Percentiles rank a stretch among this genome's conserved stretches.
These are phyloP conservation scores for Fusarium sublunatum DNA, from an alignment of 2,329 filamentous ascomycete genomes.

Conservation along the genomic window DNA sequence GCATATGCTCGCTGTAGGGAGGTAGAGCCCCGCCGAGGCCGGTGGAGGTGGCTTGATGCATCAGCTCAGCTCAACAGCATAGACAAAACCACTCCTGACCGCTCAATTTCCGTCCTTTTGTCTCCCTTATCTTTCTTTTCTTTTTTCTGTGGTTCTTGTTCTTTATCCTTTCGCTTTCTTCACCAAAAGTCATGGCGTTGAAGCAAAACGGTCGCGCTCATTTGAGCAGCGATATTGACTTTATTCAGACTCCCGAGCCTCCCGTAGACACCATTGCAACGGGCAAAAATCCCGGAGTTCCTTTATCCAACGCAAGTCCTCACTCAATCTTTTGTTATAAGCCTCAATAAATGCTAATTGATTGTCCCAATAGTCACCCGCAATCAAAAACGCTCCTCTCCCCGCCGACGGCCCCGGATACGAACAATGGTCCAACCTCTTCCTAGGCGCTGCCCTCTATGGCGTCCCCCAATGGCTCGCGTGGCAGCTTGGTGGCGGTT, in stretches of 20 bases:
- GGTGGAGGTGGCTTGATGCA: slow-evolving; percentile 35
- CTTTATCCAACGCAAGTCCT: slow-evolving; percentile 29
- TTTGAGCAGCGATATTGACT: slow-evolving; percentile 38
- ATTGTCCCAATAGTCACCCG: slow-evolving; percentile 71
- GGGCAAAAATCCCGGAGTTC: slow-evolving; percentile 33
- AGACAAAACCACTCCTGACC: slow-evolving; percentile 26
- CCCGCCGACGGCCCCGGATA: slow-evolving; percentile 85
- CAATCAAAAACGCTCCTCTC: slow-evolving; percentile 91
- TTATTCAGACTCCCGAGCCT: slow-evolving; percentile 38
- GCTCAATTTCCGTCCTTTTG: slow-evolving; percentile 20
- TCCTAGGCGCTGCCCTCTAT: slow-evolving; percentile 75
- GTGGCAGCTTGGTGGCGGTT: slow-evolving; percentile 83
- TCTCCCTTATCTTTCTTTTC: not conserved
- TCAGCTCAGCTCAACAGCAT: not conserved
- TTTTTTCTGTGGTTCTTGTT: not conserved
- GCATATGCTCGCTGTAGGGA: not conserved
- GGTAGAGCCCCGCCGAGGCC: slow-evolving; percentile 25
- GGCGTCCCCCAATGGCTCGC: slow-evolving; percentile 80
- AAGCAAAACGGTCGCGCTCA: slow-evolving; percentile 38
- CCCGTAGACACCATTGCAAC: slow-evolving; percentile 30
- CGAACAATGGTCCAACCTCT: slow-evolving; percentile 84
- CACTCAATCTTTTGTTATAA: too few relatives aligned
- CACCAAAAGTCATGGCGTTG: slow-evolving; percentile 22
- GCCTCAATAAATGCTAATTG: not conserved
- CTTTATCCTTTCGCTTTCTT: not conserved